phyloP scores from a whole-genome alignment of 495 filamentous ascomycete species.

The Penicillium paxilli region DNA sequence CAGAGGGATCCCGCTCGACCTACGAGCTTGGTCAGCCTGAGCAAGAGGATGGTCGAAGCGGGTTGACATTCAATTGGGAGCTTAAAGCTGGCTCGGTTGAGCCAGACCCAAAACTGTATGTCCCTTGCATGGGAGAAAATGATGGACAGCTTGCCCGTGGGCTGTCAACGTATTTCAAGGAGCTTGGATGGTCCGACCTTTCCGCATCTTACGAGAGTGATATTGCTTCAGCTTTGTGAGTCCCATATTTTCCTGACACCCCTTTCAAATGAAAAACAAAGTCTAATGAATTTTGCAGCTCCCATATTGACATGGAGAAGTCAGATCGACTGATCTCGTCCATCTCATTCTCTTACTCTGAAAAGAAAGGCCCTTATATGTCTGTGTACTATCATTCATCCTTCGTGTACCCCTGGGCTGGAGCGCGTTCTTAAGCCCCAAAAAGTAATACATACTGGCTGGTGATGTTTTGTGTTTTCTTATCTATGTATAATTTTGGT shows the following conservation, averaged over 20 bases:
- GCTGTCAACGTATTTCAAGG: constrained; percentile 3
- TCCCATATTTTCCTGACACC: neutral
- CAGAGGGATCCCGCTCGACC: no score
- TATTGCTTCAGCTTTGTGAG: neutral
- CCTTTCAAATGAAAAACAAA: neutral
- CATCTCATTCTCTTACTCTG: constrained; percentile 20
- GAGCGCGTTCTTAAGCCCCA: no score
- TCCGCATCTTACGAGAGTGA: neutral
- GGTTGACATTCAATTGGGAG: constrained; percentile 13
- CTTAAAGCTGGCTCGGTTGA: neutral
- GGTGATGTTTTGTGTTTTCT: no score
- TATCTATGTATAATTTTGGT: no score
- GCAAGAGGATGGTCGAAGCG: constrained; percentile 5
- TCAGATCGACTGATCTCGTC: constrained; percentile 6
- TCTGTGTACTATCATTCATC: constrained; percentile 21
- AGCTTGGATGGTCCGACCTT: neutral
- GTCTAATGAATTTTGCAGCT: constrained; percentile 1
- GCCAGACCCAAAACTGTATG: constrained; percentile 11
- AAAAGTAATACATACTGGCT: no score
- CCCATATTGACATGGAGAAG: constrained; percentile 2
- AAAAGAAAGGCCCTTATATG: constrained; percentile 17
- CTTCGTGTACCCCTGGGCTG: no score
- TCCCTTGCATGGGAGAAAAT: constrained; percentile 12
- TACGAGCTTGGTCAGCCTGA: neutral
- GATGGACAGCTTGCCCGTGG: neutral